Percentiles rank a stretch among this genome's conserved stretches.
These are phyloP conservation scores for Agrostemma githago DNA, from an alignment of 148 eudicot species.

Conservation along the genomic window DNA sequence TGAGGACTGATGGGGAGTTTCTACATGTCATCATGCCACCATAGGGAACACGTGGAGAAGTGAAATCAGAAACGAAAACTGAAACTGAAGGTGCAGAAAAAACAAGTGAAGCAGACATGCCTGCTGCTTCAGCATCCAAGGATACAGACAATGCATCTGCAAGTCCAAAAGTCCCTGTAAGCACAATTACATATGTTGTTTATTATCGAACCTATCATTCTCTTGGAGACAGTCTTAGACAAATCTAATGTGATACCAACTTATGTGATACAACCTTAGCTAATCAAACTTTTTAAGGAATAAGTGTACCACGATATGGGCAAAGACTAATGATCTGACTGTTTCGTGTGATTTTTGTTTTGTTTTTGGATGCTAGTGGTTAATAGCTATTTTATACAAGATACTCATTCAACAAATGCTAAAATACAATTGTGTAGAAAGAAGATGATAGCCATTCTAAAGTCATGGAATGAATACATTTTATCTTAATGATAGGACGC, in stretches of 20 bases:
- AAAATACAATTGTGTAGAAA: neutral
- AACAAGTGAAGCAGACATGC: slow-evolving; percentile 33
- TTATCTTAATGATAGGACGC: slow-evolving; percentile 41
- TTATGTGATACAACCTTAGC: neutral
- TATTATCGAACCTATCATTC: neutral
- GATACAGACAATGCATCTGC: slow-evolving; percentile 33
- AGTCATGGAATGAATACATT: neutral
- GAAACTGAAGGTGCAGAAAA: slow-evolving; percentile 38
- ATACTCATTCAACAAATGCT: neutral
- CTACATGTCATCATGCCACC: slow-evolving; percentile 13
- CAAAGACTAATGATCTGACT: too few relatives aligned
- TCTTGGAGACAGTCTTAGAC: neutral
- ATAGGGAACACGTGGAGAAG: slow-evolving; percentile 37
- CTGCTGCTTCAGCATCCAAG: slow-evolving; percentile 37
- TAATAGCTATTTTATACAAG: neutral
- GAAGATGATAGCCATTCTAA: neutral
- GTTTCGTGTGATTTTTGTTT: neutral
- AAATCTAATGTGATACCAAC: neutral
- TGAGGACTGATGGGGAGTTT: neutral
- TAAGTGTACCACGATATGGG: neutral
- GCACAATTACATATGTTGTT: slow-evolving; percentile 14
- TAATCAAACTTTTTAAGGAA: too few relatives aligned
- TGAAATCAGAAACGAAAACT: slow-evolving; percentile 42
- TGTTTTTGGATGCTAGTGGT: neutral
- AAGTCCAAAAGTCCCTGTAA: slow-evolving; percentile 54